Evolutionary conservation across 768 basidiomycete species (phyloP).

Genomic region (Leccinum subgranulosum): DNA sequence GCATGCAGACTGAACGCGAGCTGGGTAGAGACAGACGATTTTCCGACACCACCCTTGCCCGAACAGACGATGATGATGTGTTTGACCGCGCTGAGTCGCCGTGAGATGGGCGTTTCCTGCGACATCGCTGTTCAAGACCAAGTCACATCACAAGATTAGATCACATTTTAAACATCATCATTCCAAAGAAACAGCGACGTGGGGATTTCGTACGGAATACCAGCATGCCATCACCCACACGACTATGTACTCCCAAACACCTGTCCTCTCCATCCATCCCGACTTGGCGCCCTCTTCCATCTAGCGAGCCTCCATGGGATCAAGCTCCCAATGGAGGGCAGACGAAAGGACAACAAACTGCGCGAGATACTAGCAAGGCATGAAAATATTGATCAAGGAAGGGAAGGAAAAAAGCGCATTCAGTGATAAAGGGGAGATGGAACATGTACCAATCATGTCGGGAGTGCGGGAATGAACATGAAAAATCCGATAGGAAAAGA

Average conservation of each 20-base stretch:
- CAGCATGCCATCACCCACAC: background rate
- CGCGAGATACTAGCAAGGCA: conserved; percentile 25
- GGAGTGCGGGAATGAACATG: conserved; percentile 21
- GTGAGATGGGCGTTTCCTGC: conserved; percentile 57
- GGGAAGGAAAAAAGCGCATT: conserved; percentile 16
- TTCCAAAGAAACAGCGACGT: background rate
- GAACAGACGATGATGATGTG: conserved; percentile 91
- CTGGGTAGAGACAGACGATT: conserved; percentile 93
- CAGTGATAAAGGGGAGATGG: conserved; percentile 22
- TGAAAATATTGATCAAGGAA: conserved; percentile 19
- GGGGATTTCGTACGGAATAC: conserved; percentile 1
- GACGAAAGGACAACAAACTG: conserved; percentile 65
- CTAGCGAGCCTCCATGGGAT: conserved; percentile 53
- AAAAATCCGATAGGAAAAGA: conserved; percentile 19
- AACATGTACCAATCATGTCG: conserved; percentile 22
- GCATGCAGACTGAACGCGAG: conserved; percentile 84
- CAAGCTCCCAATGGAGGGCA: conserved; percentile 47
- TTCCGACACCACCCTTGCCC: conserved; percentile 98
- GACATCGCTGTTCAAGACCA: conserved; percentile 18
- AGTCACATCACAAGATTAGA: background rate
- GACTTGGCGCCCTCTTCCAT: conserved; percentile 66
- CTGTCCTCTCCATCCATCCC: conserved; percentile 17
- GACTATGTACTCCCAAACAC: background rate
- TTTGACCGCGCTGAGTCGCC: conserved; percentile 70
- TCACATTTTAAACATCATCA: background rate